Base-by-base conservation (phyloP, 345 rosid genomes). In the Geranium rotundifolium region DNA sequence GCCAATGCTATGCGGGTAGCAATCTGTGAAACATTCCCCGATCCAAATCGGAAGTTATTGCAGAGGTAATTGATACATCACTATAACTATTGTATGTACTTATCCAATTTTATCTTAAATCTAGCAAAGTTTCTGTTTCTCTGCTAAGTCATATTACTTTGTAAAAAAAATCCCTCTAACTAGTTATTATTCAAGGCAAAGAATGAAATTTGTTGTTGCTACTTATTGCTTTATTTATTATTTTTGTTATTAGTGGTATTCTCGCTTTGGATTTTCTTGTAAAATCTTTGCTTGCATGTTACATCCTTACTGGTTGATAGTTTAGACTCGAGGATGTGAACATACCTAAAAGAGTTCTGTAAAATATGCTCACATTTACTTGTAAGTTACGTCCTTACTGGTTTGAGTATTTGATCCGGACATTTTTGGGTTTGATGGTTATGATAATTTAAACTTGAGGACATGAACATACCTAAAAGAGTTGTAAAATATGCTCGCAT, bases 11-110 rank as follows among this genome's bases (percentile, higher is more conserved):
- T 88, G 88, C 85, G 92, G 59, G 68, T 71, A 67, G 96, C 97
- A 73, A 88, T 93, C 67, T 82, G 84, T 65, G 99, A 93, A 77
- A 82, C 96, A 49, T 93, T 93, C 71, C 99, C 99, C 56, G 99
- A 93, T 80, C 99, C 99, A 71, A 93, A 90, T 63, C 97, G 97
- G 31, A 89, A 83, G 68, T 76, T 93, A 62, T 72, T 93, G 82
- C 92, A 93, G 67, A 93, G 99, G 99, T 93, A 77, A 41, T 41
- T 12, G 64, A 70, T 41, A 41, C 12, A 9, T 39, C 29, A 57
- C 37, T 7, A 2, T 31, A 31, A 7, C 37, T 31, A 31, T 31
- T 31, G 37, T 31, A 2, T 31, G 7, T 31, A 31, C 7, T 31
- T 31, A 31, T 31, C 7, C 37, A 31, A 7, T 31, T 31, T 2